These are phyloP conservation scores for Lipomyces orientalis DNA, from an alignment of 805 yeast species.

Conservation along the genomic window DNA sequence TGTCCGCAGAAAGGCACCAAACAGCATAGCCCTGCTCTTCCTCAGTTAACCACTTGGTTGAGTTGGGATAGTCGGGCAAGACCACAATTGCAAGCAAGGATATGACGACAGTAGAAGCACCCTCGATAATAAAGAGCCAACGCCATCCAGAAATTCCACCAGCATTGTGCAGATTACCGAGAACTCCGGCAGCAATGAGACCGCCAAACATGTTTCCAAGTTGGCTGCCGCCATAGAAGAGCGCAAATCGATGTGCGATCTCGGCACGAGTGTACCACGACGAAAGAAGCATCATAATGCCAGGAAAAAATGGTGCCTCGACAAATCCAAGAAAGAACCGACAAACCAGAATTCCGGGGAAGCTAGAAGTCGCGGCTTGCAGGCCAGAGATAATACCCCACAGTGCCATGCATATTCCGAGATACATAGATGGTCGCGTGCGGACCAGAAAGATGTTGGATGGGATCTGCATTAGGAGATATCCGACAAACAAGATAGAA, in stretches of 20 bases:
- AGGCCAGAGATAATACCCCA: slow-evolving; percentile 47
- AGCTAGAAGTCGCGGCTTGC: slow-evolving; percentile 43
- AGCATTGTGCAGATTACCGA: slow-evolving; percentile 51
- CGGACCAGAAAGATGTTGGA: slow-evolving; percentile 44
- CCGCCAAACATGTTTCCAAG: slow-evolving; percentile 65
- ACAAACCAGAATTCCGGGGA: slow-evolving; percentile 48
- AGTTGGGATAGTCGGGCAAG: slow-evolving; percentile 54
- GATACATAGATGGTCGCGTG: slow-evolving; percentile 34
- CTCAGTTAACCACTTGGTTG: slow-evolving; percentile 33
- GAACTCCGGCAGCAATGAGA: slow-evolving; percentile 56
- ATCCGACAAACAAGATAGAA: slow-evolving; percentile 48
- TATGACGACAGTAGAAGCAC: slow-evolving; percentile 46
- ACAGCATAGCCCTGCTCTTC: slow-evolving; percentile 27
- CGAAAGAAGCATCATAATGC: slow-evolving; percentile 45
- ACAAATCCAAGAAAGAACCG: slow-evolving; percentile 47
- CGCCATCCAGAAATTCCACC: slow-evolving; percentile 54
- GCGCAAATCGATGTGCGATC: slow-evolving; percentile 54
- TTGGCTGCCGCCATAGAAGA: slow-evolving; percentile 57
- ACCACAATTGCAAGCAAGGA: slow-evolving; percentile 41
- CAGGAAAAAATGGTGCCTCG: slow-evolving; percentile 50
- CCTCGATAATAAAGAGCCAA: slow-evolving; percentile 59
- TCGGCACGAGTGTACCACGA: slow-evolving; percentile 54
- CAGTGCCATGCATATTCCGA: slow-evolving; percentile 41
- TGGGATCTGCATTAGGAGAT: slow-evolving; percentile 33
- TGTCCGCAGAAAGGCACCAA: slow-evolving; percentile 44